phyloP scores from a whole-genome alignment of 2,329 filamentous ascomycete species.

The Dendryphion nanum region DNA sequence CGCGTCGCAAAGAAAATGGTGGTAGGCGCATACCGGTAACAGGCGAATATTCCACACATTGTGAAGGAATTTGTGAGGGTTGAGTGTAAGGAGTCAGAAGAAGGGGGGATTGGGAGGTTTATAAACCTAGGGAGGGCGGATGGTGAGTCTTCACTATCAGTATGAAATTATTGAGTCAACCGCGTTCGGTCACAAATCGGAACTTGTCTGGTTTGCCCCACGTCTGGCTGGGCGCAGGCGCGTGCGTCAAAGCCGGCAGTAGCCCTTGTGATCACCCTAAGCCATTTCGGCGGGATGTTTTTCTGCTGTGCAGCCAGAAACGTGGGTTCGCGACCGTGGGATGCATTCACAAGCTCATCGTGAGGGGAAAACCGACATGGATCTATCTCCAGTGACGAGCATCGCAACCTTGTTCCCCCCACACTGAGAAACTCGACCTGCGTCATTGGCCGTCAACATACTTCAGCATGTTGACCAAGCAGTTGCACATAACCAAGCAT shows the following conservation, averaged over 20 bases:
- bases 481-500: too few relatives aligned
- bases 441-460: conserved; percentile 12
- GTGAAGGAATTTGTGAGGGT: too few relatives aligned
- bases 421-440: conserved; percentile 5
- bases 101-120: too few relatives aligned
- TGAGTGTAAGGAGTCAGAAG: too few relatives aligned
- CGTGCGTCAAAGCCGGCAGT: neutral
- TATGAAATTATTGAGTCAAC: neutral
- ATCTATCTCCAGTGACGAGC: too few relatives aligned
- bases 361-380: too few relatives aligned
- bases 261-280: conserved; percentile 7
- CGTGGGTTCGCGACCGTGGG: too few relatives aligned
- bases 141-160: conserved; percentile 2
- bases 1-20: conserved; percentile 11
- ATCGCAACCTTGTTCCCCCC: neutral
- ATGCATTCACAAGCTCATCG: too few relatives aligned
- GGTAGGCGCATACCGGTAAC: conserved; percentile 69
- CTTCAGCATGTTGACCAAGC: too few relatives aligned
- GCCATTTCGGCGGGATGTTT: conserved; percentile 17
- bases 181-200: neutral
- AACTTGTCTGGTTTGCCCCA: conserved; percentile 11
- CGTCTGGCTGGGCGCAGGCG: conserved; percentile 2
- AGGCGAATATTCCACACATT: conserved; percentile 98
- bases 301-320: too few relatives aligned
- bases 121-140: conserved; percentile 58